These are phyloP conservation scores for Xylariaceae sp. DNA, from an alignment of 2,329 filamentous ascomycete species.

Conservation along the genomic window DNA sequence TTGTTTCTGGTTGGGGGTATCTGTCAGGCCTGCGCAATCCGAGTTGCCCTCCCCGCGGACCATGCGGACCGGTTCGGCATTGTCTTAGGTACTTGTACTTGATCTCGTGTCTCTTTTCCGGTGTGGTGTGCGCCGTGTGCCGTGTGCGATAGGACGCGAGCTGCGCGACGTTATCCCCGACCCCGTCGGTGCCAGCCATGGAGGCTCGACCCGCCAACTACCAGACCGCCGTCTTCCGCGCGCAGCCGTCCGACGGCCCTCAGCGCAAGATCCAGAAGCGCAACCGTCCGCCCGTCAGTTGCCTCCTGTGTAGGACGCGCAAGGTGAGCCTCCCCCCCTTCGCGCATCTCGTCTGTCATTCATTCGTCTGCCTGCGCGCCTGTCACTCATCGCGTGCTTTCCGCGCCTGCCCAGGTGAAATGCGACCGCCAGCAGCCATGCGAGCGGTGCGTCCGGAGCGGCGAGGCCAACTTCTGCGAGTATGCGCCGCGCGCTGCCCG, in stretches of 20 bases:
- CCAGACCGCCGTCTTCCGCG: constrained; percentile 29
- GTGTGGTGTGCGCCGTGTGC: background rate
- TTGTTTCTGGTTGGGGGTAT: no score
- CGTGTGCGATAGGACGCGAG: background rate
- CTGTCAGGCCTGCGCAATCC: no score
- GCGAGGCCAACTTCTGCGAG: constrained; percentile 27
- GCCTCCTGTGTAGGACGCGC: constrained; percentile 26
- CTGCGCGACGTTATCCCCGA: constrained; percentile 14
- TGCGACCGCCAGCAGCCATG: constrained; percentile 33
- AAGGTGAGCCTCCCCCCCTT: constrained; percentile 21
- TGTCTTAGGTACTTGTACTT: constrained; percentile 15
- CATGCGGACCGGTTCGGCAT: constrained; percentile 19
- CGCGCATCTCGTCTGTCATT: constrained; percentile 1
- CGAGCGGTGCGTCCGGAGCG: constrained; percentile 30
- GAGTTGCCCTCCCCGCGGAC: no score
- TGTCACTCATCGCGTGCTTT: constrained; percentile 5
- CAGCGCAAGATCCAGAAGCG: constrained; percentile 31
- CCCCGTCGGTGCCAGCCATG: constrained; percentile 16
- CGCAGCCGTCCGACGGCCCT: constrained; percentile 25
- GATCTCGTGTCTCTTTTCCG: constrained; percentile 2
- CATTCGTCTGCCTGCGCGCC: constrained; percentile 2
- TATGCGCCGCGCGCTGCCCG: constrained; percentile 28
- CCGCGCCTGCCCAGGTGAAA: constrained; percentile 26
- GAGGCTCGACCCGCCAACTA: constrained; percentile 23
- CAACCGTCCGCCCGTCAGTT: constrained; percentile 29